Conservation (phyloP, 306 rosid genomes). For the Ochetophila trinervis region DNA sequence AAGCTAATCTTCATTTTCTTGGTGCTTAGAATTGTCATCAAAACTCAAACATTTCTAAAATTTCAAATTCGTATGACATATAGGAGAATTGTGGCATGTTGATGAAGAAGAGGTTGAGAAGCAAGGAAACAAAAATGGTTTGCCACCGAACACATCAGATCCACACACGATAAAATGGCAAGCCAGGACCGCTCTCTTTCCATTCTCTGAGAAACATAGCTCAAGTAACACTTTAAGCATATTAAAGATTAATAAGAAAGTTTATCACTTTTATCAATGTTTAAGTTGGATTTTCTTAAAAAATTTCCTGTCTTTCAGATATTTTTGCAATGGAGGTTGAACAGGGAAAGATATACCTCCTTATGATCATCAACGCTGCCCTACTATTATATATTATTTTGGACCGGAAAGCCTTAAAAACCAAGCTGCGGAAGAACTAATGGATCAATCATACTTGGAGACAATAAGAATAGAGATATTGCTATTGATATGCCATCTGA, state of each 20-base stretch:
- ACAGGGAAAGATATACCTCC: conserved; percentile 62
- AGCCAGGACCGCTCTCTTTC: conserved; percentile 91
- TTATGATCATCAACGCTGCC: conserved; percentile 65
- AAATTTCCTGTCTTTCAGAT: conserved; percentile 38
- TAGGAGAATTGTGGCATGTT: conserved; percentile 84
- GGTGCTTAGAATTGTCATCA: not conserved
- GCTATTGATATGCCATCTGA: no score
- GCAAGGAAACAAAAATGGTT: conserved; percentile 63
- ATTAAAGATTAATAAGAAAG: not conserved
- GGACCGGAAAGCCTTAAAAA: no score
- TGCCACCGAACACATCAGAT: conserved; percentile 85
- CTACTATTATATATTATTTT: no score
- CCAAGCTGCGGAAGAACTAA: no score
- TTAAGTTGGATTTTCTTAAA: not conserved
- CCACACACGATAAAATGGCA: conserved; percentile 91
- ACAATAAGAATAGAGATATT: no score
- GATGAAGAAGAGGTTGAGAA: conserved; percentile 70
- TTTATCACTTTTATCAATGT: no score
- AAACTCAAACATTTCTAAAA: not conserved
- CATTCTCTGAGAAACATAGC: conserved; percentile 59
- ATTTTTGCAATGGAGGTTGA: conserved; percentile 77
- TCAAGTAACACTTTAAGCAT: not conserved
- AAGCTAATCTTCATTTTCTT: not conserved
- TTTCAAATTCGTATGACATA: not conserved
- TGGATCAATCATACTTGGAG: no score